A percentile compares a stretch with the other conserved stretches of the same genome.
Conservation (phyloP, 108 stramenopile species). For the Tribonema minus region DNA sequence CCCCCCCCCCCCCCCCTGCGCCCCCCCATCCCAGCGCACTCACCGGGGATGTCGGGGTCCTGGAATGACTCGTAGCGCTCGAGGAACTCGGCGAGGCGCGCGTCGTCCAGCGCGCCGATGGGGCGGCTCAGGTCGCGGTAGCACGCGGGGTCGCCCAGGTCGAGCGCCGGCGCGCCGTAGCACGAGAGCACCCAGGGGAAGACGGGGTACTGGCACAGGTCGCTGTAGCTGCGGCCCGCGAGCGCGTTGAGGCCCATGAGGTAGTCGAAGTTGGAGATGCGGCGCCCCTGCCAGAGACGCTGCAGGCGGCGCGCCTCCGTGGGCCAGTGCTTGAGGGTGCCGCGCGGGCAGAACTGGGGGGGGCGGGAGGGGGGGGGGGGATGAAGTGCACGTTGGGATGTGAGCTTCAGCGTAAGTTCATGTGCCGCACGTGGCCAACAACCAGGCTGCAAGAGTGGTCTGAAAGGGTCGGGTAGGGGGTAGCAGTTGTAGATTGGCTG, state of each 20-base stretch:
- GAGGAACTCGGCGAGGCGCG: slow-evolving; percentile 78
- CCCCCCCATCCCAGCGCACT: no score
- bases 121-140: slow-evolving; percentile 60
- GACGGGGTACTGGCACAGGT: slow-evolving; percentile 55
- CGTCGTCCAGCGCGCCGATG: slow-evolving; percentile 84
- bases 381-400: no score
- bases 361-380: no score
- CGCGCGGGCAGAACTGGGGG: no score
- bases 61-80: slow-evolving; percentile 86
- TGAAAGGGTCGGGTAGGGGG: no score
- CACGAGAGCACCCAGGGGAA: slow-evolving; percentile 70
- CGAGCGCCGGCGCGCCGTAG: slow-evolving; percentile 74
- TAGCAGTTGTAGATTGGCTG: no score
- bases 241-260: slow-evolving; percentile 83
- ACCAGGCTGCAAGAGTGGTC: no score
- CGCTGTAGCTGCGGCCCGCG: slow-evolving; percentile 72
- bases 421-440: no score
- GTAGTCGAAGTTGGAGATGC: slow-evolving; percentile 93
- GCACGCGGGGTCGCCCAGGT: slow-evolving; percentile 69
- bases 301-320: slow-evolving; percentile 8
- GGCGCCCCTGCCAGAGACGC: slow-evolving; percentile 46
- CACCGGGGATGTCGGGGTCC: slow-evolving; percentile 75
- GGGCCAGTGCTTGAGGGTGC: no score
- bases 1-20: no score
- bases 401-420: no score